These are phyloP conservation scores for Nicotiana undulata DNA, from an alignment of 257 asterid genomes.

Conservation along the genomic window DNA sequence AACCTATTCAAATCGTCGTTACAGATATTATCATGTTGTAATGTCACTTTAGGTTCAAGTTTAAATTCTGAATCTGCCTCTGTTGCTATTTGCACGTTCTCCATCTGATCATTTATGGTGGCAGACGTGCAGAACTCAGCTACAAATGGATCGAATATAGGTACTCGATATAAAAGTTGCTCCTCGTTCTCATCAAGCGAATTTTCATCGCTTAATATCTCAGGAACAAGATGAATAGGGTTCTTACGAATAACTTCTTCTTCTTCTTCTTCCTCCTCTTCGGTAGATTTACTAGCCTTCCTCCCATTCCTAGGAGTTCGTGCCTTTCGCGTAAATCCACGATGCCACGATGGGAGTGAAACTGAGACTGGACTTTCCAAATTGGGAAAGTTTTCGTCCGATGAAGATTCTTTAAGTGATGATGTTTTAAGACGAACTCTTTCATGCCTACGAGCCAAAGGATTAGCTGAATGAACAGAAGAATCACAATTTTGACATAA, in stretches of 20 bases:
- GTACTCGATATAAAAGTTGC: constrained; percentile 62
- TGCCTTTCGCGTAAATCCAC: constrained; percentile 57
- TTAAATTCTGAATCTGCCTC: neutral
- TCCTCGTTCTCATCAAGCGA: constrained; percentile 54
- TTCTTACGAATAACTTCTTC: neutral
- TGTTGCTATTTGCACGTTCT: neutral
- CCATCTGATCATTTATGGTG: constrained; percentile 6
- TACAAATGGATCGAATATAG: constrained; percentile 49
- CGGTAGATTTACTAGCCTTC: neutral
- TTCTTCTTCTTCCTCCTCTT: neutral
- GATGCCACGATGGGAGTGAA: constrained; percentile 44
- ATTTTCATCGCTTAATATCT: constrained; percentile 46
- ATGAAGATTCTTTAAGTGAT: constrained; percentile 13
- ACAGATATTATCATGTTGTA: neutral
- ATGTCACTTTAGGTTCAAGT: constrained; percentile 7
- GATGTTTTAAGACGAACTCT: constrained; percentile 64
- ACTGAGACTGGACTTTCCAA: constrained; percentile 4
- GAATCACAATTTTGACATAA: constrained; percentile 67
- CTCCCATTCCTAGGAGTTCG: constrained; percentile 54
- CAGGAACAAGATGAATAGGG: constrained; percentile 53
- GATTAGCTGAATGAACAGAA: constrained; percentile 76
- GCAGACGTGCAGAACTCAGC: constrained; percentile 34
- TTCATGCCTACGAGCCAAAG: constrained; percentile 61
- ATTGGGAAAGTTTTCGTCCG: neutral
- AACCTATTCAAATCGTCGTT: constrained; percentile 13